Percentiles rank a stretch among this genome's conserved stretches.
These are phyloP conservation scores for Fusarium protoensiforme DNA, from an alignment of 2,329 filamentous ascomycete species.

Conservation along the genomic window DNA sequence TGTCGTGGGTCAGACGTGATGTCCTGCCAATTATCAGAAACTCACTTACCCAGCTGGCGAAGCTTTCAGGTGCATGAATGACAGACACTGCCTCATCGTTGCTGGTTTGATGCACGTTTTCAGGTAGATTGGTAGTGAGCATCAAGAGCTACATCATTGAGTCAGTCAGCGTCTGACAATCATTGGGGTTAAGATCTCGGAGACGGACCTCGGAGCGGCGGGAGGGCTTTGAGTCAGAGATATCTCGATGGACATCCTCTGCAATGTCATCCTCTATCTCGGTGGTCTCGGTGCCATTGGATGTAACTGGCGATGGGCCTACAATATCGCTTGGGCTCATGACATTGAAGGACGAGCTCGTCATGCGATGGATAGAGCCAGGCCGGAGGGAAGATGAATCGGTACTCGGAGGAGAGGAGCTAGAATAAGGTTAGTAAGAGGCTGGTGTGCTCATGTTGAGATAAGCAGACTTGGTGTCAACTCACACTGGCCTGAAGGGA, in stretches of 20 bases:
- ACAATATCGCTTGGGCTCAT: constrained; percentile 76
- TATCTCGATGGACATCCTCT: constrained; percentile 64
- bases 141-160: constrained; percentile 56
- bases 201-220: constrained; percentile 48
- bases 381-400: constrained; percentile 64
- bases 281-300: constrained; percentile 83
- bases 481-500: constrained; percentile 65
- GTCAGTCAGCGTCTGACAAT: constrained; percentile 25
- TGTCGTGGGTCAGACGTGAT: constrained; percentile 32
- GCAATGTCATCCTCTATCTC: constrained; percentile 84
- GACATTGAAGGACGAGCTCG: constrained; percentile 63
- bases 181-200: neutral
- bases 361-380: constrained; percentile 59
- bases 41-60: constrained; percentile 77
- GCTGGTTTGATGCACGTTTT: constrained; percentile 66
- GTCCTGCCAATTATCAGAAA: neutral
- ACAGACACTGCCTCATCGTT: constrained; percentile 88
- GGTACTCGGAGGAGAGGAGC: constrained; percentile 51
- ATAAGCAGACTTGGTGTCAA: constrained; percentile 10
- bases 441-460: neutral
- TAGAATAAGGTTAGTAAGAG: constrained; percentile 30
- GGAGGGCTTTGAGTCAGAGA: constrained; percentile 12
- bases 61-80: constrained; percentile 89
- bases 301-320: constrained; percentile 86
- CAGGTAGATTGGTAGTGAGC: constrained; percentile 67